Evolutionary conservation across 805 yeast species (phyloP), one percentile per base, ranked within the genome.

Genomic region (Tetrapisispora taiwanensis): DNA sequence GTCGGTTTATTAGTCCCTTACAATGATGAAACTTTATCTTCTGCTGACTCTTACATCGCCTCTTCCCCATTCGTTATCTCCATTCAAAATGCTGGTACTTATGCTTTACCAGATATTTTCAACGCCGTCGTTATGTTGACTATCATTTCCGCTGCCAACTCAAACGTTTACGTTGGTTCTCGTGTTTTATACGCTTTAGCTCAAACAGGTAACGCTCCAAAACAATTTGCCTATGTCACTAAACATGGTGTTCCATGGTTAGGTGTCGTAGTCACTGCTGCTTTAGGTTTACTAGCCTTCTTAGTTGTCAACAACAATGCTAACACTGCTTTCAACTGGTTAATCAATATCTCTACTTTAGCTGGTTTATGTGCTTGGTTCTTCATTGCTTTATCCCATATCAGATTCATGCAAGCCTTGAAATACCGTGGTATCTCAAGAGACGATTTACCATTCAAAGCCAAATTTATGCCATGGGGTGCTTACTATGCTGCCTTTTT

Each of bases 121-220:
- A 83, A 83, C 59, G 89, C 83, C 14, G 78, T 82, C 38, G 79
- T 83, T 46, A 60, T 82, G 50, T 54, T 73, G 33, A 79, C 89
- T 10, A 74, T 82, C 46, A 68, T 81, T 42, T 81, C 89, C 18
- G 89, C 90, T 30, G 90, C 82, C 53, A 83, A 83, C 66, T 81
- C 88, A 14, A 81, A 80, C 57, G 74, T 83, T 27, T 82, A 82
- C 63, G 77, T 79, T 53, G 81, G 86, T 35, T 81, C 89, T 6
- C 71, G 92, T 65, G 72, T 79, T 30, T 62, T 83, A 33, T 82
- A 75, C 56, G 73, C 81, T 7, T 68, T 83, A 57, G 83, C 84
- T 14, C 69, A 69, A 55, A 71, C 74, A 32, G 73, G 74, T 19
- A 70, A 72, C 42, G 84, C 85, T 9, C 86, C 86, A 43, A 73